Evolutionary conservation across 108 stramenopile species (phyloP), one percentile per base, ranked within the genome.

Genomic region (Cyclotella kingstonii): DNA sequence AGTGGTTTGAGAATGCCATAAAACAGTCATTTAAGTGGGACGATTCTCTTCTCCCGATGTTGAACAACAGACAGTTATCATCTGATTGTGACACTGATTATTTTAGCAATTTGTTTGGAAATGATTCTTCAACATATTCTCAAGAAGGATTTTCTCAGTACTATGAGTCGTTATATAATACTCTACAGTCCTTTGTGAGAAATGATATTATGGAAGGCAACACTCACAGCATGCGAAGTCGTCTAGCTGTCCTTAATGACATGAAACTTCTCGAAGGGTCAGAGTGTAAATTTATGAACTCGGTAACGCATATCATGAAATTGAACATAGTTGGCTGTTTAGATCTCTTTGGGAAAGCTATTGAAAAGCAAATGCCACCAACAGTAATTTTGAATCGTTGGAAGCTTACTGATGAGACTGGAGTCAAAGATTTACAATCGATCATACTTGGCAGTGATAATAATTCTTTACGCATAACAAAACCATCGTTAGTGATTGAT

Each of bases 1-100:
- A 79, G 54, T 89, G 87, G 87, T 85, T 82, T 46, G 83, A 85
- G 51, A 77, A 70, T 43, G 54, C 60, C 5, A 66, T 89, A 22
- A 53, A 54, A n/a, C 68, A 47, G 18, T 58, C 66, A 18, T 57
- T 19, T 36, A 55, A 44, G 27, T 76, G 75, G 75, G 75, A 76
- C 48, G 34, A 63, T 41, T 11, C 54, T 19, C 66, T 76, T 27
- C 42, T 76, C 23, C 53, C 60, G 39, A 47, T 40, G 11, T 4
- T 51, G 27, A 51, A 61, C 38, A 34, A 53, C 23, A 22, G 31
- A 22, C 34, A 46, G 19, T n/a, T n/a, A n/a, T n/a, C n/a, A n/a
- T n/a, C n/a, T n/a, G n/a, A n/a, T n/a, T n/a, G n/a, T n/a, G n/a
- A n/a, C n/a, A n/a, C n/a, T n/a, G n/a, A n/a, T n/a, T n/a, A n/a